Evolutionary conservation across 305 asterid genomes (phyloP).

Genomic region (Petunia hybrid): DNA sequence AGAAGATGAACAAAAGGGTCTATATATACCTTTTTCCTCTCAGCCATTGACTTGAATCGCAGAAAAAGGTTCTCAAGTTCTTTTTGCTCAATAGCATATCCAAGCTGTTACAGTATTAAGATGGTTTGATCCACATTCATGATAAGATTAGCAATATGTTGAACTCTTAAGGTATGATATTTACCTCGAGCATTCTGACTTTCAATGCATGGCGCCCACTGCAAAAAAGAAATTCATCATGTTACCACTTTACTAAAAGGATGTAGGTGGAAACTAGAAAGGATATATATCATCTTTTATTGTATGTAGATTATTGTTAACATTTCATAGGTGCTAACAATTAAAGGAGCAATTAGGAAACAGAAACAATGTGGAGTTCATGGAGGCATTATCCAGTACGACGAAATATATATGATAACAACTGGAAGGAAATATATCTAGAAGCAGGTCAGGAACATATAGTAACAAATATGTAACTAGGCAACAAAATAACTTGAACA

Average conservation of each 20-base stretch:
- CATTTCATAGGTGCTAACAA: too few species aligned
- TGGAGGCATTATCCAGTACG: too few species aligned
- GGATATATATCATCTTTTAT: too few species aligned
- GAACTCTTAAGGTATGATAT: background rate
- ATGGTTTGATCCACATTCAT: background rate
- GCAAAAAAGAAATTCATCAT: slow-evolving; percentile 35
- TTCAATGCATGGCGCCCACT: slow-evolving; percentile 88
- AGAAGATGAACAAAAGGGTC: too few species aligned
- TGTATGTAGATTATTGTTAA: too few species aligned
- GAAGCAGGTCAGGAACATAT: too few species aligned
- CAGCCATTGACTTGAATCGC: slow-evolving; percentile 87
- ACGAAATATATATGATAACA: too few species aligned
- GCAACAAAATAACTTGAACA: background rate
- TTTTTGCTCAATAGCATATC: slow-evolving; percentile 73
- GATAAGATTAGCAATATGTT: background rate
- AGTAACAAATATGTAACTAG: too few species aligned
- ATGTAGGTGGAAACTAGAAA: too few species aligned
- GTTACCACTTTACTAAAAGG: background rate
- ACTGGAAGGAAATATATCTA: too few species aligned
- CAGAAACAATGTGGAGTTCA: too few species aligned
- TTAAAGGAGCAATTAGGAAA: too few species aligned
- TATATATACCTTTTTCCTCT: slow-evolving; percentile 70
- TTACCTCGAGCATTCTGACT: slow-evolving; percentile 74
- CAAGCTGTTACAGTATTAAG: slow-evolving; percentile 61
- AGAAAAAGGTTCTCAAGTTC: slow-evolving; percentile 81